Conservation (phyloP, 2,329 filamentous ascomycete genomes). For the Nigrospora osmanthi region DNA sequence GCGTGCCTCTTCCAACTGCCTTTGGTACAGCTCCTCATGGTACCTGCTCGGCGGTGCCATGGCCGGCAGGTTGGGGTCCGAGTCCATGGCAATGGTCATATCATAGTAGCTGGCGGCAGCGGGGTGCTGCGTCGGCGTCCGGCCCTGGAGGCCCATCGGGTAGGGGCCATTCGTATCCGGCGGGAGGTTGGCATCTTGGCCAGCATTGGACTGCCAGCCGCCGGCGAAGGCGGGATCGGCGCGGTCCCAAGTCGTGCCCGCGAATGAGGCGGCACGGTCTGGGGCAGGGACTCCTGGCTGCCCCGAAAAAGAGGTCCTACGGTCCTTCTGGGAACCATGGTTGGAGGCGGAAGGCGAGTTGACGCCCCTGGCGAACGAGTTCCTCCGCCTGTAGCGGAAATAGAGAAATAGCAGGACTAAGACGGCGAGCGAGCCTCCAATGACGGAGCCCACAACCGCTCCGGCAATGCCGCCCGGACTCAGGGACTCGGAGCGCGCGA, state of each 20-base stretch:
- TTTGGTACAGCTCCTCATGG: slow-evolving; percentile 21
- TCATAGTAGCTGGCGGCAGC: slow-evolving; percentile 25
- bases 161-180: neutral
- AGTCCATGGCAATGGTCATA: slow-evolving; percentile 22
- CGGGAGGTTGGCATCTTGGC: neutral
- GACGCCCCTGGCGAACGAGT: slow-evolving; percentile 6
- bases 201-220: no score
- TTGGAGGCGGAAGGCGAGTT: slow-evolving; percentile 7
- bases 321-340: slow-evolving; percentile 6
- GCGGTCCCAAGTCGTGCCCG: no score
- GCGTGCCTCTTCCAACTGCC: slow-evolving; percentile 19
- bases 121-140: slow-evolving; percentile 1
- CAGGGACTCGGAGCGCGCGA: slow-evolving; percentile 13
- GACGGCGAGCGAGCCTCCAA: slow-evolving; percentile 18
- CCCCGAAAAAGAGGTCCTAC: no score
- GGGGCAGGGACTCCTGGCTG: no score
- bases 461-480: slow-evolving; percentile 22
- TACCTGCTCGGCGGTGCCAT: slow-evolving; percentile 16
- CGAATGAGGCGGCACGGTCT: no score
- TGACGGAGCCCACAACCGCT: slow-evolving; percentile 20
- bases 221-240: no score
- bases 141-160: no score
- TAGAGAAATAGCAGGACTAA: slow-evolving; percentile 22
- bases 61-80: slow-evolving; percentile 14
- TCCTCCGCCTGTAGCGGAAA: slow-evolving; percentile 19